These are phyloP conservation scores for Rhodotorula graminis DNA, from an alignment of 768 basidiomycete genomes.

Conservation along the genomic window DNA sequence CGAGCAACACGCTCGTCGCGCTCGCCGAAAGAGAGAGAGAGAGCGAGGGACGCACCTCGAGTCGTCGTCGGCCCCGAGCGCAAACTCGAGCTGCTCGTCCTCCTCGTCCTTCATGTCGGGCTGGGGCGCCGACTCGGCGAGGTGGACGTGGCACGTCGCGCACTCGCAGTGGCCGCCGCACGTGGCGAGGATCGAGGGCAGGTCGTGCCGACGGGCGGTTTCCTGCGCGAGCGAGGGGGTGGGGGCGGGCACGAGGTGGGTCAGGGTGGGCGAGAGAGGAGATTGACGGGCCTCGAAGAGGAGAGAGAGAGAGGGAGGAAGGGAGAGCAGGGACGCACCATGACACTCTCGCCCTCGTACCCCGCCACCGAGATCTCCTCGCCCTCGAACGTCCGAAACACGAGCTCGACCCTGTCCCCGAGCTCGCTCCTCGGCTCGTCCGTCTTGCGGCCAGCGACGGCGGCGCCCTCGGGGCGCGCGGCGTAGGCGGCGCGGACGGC, in stretches of 20 bases:
- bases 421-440: slow-evolving; percentile 18
- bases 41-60: slow-evolving; percentile 14
- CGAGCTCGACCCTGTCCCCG: slow-evolving; percentile 33
- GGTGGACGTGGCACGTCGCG: slow-evolving; percentile 41
- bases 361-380: slow-evolving; percentile 19
- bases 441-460: not conserved
- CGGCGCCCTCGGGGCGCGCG: not conserved
- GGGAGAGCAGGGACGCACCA: slow-evolving; percentile 17
- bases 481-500: slow-evolving; percentile 6
- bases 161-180: slow-evolving; percentile 42
- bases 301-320: fast-evolving
- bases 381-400: slow-evolving; percentile 31
- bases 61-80: slow-evolving; percentile 36
- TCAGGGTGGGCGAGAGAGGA: too few species aligned
- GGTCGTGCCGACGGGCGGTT: slow-evolving; percentile 15
- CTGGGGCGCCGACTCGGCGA: slow-evolving; percentile 11
- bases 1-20: not conserved
- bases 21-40: not conserved
- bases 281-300: too few species aligned
- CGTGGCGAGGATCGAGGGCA: slow-evolving; percentile 36
- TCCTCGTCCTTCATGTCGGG: slow-evolving; percentile 40
- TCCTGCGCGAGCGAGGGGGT: slow-evolving; percentile 1
- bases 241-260: too few species aligned
- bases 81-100: slow-evolving; percentile 43
- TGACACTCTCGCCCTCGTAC: slow-evolving; percentile 39